Evolutionary conservation across 805 yeast species (phyloP).

Genomic region (Saturnispora hagleri): DNA sequence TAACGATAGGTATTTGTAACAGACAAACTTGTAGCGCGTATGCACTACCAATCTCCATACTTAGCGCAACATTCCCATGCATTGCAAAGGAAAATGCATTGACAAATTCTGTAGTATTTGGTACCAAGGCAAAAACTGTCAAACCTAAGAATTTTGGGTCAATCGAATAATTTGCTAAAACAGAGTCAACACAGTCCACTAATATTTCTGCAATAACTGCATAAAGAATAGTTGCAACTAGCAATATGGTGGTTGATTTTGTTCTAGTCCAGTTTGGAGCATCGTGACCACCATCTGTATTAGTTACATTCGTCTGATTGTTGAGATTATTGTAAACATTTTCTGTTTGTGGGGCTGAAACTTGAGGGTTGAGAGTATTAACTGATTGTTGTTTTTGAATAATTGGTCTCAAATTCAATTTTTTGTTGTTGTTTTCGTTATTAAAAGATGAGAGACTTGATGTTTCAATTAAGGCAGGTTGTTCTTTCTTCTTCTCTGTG

Average conservation of each 20-base stretch:
- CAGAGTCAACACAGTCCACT: constrained; percentile 88
- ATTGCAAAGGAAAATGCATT: constrained; percentile 96
- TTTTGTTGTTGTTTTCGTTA: constrained; percentile 9
- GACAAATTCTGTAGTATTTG: constrained; percentile 92
- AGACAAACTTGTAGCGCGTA: constrained; percentile 93
- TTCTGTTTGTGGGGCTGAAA: not conserved
- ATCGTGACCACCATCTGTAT: constrained; percentile 66
- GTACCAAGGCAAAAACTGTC: constrained; percentile 91
- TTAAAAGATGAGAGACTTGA: constrained; percentile 21
- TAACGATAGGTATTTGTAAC: constrained; percentile 86
- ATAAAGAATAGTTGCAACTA: constrained; percentile 78
- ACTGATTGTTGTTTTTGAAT: constrained; percentile 5
- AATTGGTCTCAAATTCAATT: constrained; percentile 2
- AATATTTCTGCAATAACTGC: constrained; percentile 92
- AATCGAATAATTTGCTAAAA: constrained; percentile 67
- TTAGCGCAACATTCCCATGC: constrained; percentile 89
- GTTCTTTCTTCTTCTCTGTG: constrained; percentile 25
- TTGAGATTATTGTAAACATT: not conserved
- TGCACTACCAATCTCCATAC: constrained; percentile 97
- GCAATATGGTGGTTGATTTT: constrained; percentile 73
- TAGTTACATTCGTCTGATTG: constrained; percentile 4
- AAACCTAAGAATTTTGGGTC: constrained; percentile 87
- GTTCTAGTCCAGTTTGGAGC: constrained; percentile 94
- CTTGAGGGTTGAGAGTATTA: constrained; percentile 1
- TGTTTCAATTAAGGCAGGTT: constrained; percentile 11